Base-by-base conservation (phyloP, 139 green algal genomes). In the Coelastrella sp. region DNA sequence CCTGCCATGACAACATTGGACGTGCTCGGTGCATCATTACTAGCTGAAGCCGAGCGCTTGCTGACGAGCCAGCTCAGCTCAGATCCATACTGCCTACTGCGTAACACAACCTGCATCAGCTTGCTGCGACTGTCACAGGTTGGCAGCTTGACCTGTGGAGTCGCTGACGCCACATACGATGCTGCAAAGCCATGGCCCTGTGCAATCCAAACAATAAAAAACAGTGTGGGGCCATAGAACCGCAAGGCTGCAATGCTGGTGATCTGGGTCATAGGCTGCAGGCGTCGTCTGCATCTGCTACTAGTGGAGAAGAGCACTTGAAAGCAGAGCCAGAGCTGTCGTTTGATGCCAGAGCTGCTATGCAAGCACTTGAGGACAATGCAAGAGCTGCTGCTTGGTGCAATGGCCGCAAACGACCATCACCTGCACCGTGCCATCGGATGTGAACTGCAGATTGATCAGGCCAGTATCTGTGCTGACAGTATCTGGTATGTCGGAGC, bases 61-160 rank as follows among this genome's bases (percentile, higher is more conserved):
- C 59, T 80, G 19, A 93, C 7, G 23, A 76, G 54, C 92, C 92
- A 94, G 65, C 66, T 87, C 17, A 77, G 19, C 74, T 94, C 92
- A 56, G 65, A 23, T 23, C 54, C 92, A 71, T 88, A 92, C 54
- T 22, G 14, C 22, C 73, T 80, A 20, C 88, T 94, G 65, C 65
- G 61, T 85, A 92, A 22, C 0, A 90, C 85, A 19, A 87, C 58
- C 89, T 92, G 77, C 78, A 87, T 7, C 3, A 85, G 60, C 54
- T 76, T 65, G 20, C 61, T 23, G 32, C 66, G 56, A 13, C 17
- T 73, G 0, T 8, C 59, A 85, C 92, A 94, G 3, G 8, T 17
- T 61, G 92, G 92, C 16, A 91, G 58, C 61, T 86, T 14, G 73
- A 88, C 23, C 5, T 65, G 66, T 3, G 79, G 77, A 2, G 60